A percentile compares a stretch with the other conserved stretches of the same genome.
Conservation (phyloP, 1,139 yeast genomes). For the Pichia sp. region DNA sequence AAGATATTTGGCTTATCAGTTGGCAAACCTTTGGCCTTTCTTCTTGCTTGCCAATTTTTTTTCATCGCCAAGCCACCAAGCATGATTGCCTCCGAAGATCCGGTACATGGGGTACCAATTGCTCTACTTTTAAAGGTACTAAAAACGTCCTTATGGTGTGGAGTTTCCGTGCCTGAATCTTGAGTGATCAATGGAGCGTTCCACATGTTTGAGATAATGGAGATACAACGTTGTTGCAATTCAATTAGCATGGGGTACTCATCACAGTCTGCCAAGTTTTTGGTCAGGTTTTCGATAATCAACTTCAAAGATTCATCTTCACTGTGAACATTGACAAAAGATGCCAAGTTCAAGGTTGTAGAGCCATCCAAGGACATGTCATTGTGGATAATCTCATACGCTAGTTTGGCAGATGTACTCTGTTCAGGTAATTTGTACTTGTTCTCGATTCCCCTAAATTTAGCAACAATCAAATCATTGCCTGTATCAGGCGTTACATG, state of each 20-base stretch:
- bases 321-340: constrained; percentile 75
- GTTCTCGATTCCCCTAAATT: constrained; percentile 29
- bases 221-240: constrained; percentile 72
- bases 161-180: constrained; percentile 13
- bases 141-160: constrained; percentile 6
- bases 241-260: constrained; percentile 87
- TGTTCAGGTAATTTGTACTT: constrained; percentile 51
- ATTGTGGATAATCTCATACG: constrained; percentile 60
- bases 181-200: constrained; percentile 46
- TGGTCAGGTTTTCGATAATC: constrained; percentile 63
- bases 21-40: constrained; percentile 53
- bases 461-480: constrained; percentile 16
- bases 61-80: constrained; percentile 90
- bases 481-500: too few relatives aligned
- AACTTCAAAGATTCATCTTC: constrained; percentile 46
- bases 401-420: constrained; percentile 46
- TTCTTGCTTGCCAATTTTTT: constrained; percentile 73
- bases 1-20: constrained; percentile 69
- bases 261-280: constrained; percentile 88
- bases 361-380: constrained; percentile 79
- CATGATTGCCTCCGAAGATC: constrained; percentile 91
- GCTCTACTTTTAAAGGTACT: constrained; percentile 33
- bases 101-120: constrained; percentile 88
- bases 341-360: constrained; percentile 79
- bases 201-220: constrained; percentile 78